Conservation (phyloP, 495 filamentous ascomycete species). For the Tuber borchii region DNA sequence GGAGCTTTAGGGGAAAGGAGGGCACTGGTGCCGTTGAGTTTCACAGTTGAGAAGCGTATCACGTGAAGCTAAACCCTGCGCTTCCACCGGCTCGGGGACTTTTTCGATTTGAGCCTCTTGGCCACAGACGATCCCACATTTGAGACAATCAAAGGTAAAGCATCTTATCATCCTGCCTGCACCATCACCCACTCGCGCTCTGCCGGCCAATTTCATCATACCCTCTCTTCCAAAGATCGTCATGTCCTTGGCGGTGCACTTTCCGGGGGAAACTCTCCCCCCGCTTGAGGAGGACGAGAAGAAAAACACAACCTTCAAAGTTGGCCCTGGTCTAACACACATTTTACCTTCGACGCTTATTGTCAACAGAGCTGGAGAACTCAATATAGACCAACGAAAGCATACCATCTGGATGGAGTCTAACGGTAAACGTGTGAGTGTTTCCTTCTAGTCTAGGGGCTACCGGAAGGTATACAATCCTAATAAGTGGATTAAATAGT, state of each 20-base stretch:
- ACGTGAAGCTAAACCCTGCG: not conserved
- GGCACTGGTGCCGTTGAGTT: not conserved
- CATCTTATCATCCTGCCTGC: not conserved
- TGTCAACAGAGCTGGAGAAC: constrained; percentile 69
- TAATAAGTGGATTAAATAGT: constrained; percentile 53
- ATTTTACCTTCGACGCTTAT: constrained; percentile 62
- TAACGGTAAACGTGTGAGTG: constrained; percentile 56
- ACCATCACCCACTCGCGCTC: not conserved
- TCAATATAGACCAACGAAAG: constrained; percentile 68
- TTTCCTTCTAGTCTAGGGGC: not conserved
- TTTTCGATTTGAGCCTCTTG: not conserved
- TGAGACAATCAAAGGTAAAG: not conserved
- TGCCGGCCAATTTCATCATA: not conserved
- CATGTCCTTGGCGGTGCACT: not conserved
- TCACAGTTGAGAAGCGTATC: not conserved
- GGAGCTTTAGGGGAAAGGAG: not conserved
- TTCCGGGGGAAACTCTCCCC: constrained; percentile 76
- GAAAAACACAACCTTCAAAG: constrained; percentile 61
- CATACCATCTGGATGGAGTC: constrained; percentile 73
- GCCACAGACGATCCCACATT: not conserved
- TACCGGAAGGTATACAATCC: constrained; percentile 39
- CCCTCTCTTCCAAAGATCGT: not conserved
- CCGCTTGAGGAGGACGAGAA: constrained; percentile 58
- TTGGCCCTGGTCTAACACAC: constrained; percentile 79
- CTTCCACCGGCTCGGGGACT: not conserved